A percentile compares a stretch with the other conserved stretches of the same genome.
Evolutionary conservation across 768 basidiomycete genomes (phyloP).

Genomic region (Amyloporia xantha): DNA sequence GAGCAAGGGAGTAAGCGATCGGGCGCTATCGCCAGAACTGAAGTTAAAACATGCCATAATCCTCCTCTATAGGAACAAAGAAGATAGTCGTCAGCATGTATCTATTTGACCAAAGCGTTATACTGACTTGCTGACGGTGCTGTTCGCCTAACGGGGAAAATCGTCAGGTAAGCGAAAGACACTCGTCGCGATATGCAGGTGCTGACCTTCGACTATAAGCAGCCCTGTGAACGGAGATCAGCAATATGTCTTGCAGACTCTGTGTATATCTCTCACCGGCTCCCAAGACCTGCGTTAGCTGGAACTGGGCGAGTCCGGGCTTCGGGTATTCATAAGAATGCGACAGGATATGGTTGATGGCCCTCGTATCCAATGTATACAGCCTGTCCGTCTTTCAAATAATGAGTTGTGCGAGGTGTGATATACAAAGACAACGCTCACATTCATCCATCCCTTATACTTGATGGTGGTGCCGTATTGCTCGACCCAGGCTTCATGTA

Average conservation of each 20-base stretch:
- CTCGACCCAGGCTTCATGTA: conserved; percentile 34
- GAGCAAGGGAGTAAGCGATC: too few relatives aligned
- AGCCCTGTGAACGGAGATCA: conserved; percentile 40
- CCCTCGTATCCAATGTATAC: conserved; percentile 1
- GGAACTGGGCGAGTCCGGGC: neutral
- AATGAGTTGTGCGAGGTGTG: neutral
- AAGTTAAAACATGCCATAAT: too few relatives aligned
- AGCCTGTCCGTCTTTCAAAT: conserved; percentile 2
- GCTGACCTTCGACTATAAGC: conserved; percentile 34
- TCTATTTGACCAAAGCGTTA: neutral
- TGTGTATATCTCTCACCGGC: neutral
- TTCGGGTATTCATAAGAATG: neutral
- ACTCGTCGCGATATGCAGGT: too few relatives aligned
- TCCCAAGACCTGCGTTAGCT: neutral
- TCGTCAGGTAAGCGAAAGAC: too few relatives aligned
- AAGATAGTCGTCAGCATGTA: neutral
- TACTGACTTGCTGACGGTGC: conserved; percentile 2
- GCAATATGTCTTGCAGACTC: neutral
- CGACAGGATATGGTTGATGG: neutral
- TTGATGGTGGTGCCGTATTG: conserved; percentile 42
- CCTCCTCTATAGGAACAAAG: conserved; percentile 1
- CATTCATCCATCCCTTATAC: conserved; percentile 40
- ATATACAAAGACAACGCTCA: conserved; percentile 17
- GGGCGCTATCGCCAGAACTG: too few relatives aligned
- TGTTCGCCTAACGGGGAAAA: conserved; percentile 2